Percentiles rank a stretch among this genome's conserved stretches.
Evolutionary conservation across 2,329 filamentous ascomycete species (phyloP).

Genomic region (Fonsecaea pedrosoi): DNA sequence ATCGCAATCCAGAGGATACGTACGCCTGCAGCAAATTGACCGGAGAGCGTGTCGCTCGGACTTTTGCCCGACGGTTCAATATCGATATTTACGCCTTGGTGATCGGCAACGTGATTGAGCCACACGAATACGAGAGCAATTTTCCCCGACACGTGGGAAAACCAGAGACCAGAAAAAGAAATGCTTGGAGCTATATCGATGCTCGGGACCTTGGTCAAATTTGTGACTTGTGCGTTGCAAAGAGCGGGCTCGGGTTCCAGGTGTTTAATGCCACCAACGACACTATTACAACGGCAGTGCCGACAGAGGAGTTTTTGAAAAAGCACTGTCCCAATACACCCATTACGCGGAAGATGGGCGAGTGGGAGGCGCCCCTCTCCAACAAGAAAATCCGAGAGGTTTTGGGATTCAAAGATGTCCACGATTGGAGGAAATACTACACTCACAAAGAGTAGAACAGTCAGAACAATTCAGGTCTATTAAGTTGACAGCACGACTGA

Average conservation of each 20-base stretch:
- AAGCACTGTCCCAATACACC: slow-evolving; percentile 57
- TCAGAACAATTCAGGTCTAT: slow-evolving; percentile 3
- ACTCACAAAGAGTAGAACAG: slow-evolving; percentile 24
- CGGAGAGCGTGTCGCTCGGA: slow-evolving; percentile 63
- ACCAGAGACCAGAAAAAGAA: slow-evolving; percentile 60
- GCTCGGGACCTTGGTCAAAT: slow-evolving; percentile 68
- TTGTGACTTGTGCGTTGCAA: slow-evolving; percentile 61
- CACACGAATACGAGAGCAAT: slow-evolving; percentile 63
- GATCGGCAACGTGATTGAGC: slow-evolving; percentile 68
- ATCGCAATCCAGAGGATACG: slow-evolving; percentile 66
- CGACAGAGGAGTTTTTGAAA: slow-evolving; percentile 61
- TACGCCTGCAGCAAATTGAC: slow-evolving; percentile 68
- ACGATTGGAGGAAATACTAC: slow-evolving; percentile 62
- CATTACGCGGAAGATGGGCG: slow-evolving; percentile 63
- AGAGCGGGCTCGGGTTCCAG: slow-evolving; percentile 65
- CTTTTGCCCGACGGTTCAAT: slow-evolving; percentile 62
- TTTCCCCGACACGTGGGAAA: slow-evolving; percentile 61
- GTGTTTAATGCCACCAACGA: slow-evolving; percentile 71
- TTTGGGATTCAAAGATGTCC: slow-evolving; percentile 65
- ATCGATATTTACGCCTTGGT: slow-evolving; percentile 66
- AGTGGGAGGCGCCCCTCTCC: slow-evolving; percentile 65
- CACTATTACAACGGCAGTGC: slow-evolving; percentile 62
- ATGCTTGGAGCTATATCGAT: slow-evolving; percentile 70
- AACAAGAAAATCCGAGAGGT: slow-evolving; percentile 67
- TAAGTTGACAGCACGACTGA: neutral